These are phyloP conservation scores for Verticillium longisporum DNA, from an alignment of 2,329 filamentous ascomycete species.

Conservation along the genomic window DNA sequence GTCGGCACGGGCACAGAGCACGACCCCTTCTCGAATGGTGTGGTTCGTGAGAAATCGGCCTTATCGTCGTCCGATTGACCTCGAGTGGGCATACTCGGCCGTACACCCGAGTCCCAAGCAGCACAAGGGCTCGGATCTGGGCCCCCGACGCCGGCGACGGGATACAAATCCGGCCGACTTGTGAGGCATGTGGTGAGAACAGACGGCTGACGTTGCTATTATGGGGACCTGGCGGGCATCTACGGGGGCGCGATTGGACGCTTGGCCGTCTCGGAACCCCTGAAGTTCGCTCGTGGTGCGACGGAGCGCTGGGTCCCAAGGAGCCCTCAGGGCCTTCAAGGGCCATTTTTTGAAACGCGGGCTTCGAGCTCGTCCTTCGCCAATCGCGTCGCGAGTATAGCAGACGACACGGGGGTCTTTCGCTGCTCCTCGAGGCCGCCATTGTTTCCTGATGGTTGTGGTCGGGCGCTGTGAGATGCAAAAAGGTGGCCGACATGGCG, in stretches of 20 bases:
- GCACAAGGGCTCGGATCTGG: not conserved
- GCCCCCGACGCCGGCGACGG: not conserved
- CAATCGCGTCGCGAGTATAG: not conserved
- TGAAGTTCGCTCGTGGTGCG: not conserved
- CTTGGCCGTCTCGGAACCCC: not conserved
- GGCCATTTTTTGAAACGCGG: not conserved
- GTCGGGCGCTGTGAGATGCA: not conserved
- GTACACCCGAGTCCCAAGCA: too few species aligned
- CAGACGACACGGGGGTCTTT: not conserved
- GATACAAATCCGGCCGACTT: not conserved
- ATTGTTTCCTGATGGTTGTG: not conserved
- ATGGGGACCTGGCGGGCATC: not conserved
- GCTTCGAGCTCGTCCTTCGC: not conserved
- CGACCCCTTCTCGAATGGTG: not conserved
- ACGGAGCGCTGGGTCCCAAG: not conserved
- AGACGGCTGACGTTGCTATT: not conserved
- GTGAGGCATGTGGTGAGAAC: not conserved
- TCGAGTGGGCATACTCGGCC: too few species aligned
- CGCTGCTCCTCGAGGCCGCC: not conserved
- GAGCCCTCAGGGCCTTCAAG: not conserved
- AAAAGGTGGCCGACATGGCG: too few species aligned
- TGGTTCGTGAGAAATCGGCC: not conserved
- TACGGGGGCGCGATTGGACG: not conserved
- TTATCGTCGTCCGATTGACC: not conserved
- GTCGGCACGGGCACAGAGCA: not conserved